Conservation (phyloP, 139 green algal species). For the Deuterostichococcus epilithicus region DNA sequence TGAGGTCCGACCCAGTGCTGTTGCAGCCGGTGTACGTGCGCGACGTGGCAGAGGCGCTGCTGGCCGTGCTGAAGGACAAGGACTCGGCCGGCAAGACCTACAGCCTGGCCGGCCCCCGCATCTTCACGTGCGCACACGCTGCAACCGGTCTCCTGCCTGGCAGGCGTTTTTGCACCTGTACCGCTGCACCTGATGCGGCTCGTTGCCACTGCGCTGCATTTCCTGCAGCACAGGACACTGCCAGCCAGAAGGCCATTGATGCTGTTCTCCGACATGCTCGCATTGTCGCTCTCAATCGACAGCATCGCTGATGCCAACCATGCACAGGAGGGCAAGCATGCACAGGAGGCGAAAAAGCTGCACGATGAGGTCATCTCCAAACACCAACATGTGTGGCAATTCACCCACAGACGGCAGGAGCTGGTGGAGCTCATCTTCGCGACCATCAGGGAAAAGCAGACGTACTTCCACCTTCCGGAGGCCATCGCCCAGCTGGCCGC, state of each 20-base stretch:
- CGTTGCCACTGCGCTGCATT: background rate
- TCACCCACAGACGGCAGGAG: slow-evolving; percentile 25
- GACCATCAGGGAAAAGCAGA: slow-evolving; percentile 46
- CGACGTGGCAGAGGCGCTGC: slow-evolving; percentile 65
- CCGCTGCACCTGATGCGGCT: background rate
- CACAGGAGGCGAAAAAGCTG: background rate
- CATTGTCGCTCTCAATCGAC: background rate
- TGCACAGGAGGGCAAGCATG: background rate
- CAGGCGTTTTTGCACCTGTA: slow-evolving; percentile 2
- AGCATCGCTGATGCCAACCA: background rate
- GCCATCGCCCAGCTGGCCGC: slow-evolving; percentile 27
- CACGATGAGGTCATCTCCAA: background rate
- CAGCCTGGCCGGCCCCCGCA: slow-evolving; percentile 82
- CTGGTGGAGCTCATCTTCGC: slow-evolving; percentile 34
- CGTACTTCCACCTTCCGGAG: slow-evolving; percentile 24
- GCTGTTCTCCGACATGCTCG: slow-evolving; percentile 12
- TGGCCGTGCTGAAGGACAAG: slow-evolving; percentile 48
- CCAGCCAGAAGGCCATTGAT: slow-evolving; percentile 2
- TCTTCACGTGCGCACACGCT: slow-evolving; percentile 54
- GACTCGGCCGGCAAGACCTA: slow-evolving; percentile 73
- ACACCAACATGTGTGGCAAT: background rate
- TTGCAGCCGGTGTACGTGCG: slow-evolving; percentile 63
- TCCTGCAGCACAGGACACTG: background rate
- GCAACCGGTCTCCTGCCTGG: background rate
- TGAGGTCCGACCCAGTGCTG: slow-evolving; percentile 7